These are phyloP conservation scores for Cystobasidium tubakii DNA, from an alignment of 768 basidiomycete species.

Conservation along the genomic window DNA sequence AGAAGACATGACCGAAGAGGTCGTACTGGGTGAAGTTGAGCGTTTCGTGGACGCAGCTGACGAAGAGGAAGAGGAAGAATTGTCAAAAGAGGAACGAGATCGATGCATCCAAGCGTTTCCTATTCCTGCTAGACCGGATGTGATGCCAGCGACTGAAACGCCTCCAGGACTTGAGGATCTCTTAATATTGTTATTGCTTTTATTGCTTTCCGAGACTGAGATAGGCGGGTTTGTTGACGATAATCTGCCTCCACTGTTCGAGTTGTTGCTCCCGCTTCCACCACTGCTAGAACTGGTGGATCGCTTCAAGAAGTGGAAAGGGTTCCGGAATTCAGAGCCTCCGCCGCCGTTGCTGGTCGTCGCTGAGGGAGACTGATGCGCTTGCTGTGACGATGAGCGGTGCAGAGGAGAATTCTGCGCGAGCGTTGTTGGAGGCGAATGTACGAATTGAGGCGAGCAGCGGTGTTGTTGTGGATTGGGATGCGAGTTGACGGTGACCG, in stretches of 20 bases:
- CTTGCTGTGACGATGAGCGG: not conserved
- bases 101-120: slow-evolving; percentile 8
- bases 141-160: not conserved
- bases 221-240: slow-evolving; percentile 1
- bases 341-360: not conserved
- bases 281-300: slow-evolving; percentile 17
- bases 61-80: not conserved
- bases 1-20: slow-evolving; percentile 3
- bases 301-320: slow-evolving; percentile 31
- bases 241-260: slow-evolving; percentile 11
- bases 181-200: not conserved
- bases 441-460: not conserved
- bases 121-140: not conserved
- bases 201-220: not conserved
- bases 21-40: slow-evolving; percentile 1
- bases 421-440: not conserved
- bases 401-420: slow-evolving; percentile 11
- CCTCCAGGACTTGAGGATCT: slow-evolving; percentile 5
- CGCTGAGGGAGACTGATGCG: not conserved
- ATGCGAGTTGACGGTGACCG: not conserved
- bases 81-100: slow-evolving; percentile 14
- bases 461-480: not conserved
- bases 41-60: slow-evolving; percentile 9
- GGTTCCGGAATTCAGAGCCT: slow-evolving; percentile 18
- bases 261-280: slow-evolving; percentile 1